Evolutionary conservation across 768 basidiomycete genomes (phyloP), one percentile per base, ranked within the genome.

Genomic region (Lentinula sp.): DNA sequence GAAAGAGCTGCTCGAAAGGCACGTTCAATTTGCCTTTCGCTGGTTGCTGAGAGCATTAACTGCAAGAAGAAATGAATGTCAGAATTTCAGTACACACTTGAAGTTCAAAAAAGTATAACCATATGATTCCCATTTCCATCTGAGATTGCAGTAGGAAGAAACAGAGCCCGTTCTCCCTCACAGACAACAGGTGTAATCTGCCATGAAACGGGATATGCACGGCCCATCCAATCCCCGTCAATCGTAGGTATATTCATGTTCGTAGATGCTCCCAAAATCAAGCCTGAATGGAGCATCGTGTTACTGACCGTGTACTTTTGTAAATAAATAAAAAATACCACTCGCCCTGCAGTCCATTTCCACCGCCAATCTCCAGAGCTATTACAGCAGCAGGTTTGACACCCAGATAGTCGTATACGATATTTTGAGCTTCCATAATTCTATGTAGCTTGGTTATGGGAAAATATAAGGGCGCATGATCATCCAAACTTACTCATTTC

Each of bases 211-310:
- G 79, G 80, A 64, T 79, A 80, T 46, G 79, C 75, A 28, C 75
- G 75, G 23, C 74, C 75, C 74, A 76, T 76, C 63, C 76, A 76
- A 68, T 78, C 76, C 21, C 70, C 72, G 63, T 76, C 74, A 16
- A 75, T 59, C 4, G 74, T 72, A 5, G 70, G 68, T 6, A 67
- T 56, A 59, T 76, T 63, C 48, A 66, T 68, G 58, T 75, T 68
- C 61, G 67, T 70, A 35, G 71, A 70, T 55, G 74, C 71, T 55
- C 68, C 74, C 8, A 67, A 68, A 65, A 75, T 68, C 67, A 75
- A 77, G 75, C 61, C 61, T 62, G 34, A n/a, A 13, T n/a, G 45
- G 6, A 42, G 4, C 9, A 37, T 57, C 18, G 40, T 48, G 15
- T 61, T 63, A 4, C 58, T 60, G 59, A 62, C 9, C 8, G 3